phyloP scores from a whole-genome alignment of 768 basidiomycete genomes.

The Kwoniella europaea region DNA sequence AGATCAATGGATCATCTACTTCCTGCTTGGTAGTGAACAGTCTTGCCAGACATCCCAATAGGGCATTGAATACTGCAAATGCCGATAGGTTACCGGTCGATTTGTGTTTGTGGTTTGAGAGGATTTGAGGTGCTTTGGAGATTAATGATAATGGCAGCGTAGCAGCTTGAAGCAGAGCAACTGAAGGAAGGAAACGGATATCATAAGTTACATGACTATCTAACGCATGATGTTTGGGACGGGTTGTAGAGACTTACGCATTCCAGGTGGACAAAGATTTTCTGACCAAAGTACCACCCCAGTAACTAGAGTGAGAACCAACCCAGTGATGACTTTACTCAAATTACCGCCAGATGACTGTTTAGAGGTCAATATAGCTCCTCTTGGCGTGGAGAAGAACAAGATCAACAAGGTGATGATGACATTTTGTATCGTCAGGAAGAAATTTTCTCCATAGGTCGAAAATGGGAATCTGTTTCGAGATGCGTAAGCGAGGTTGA shows the following conservation, averaged over 20 bases:
- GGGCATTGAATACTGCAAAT: slow-evolving; percentile 85
- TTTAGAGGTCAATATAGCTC: slow-evolving; percentile 8
- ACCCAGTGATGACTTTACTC: slow-evolving; percentile 39
- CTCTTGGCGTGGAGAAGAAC: slow-evolving; percentile 60
- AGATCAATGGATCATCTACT: slow-evolving; percentile 78
- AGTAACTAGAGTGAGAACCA: slow-evolving; percentile 31
- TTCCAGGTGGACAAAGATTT: slow-evolving; percentile 39
- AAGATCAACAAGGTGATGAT: slow-evolving; percentile 87
- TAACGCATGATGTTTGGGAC: background rate
- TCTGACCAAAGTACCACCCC: slow-evolving; percentile 47
- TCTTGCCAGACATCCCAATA: slow-evolving; percentile 85
- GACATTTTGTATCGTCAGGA: slow-evolving; percentile 86
- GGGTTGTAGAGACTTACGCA: slow-evolving; percentile 40
- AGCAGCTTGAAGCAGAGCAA: slow-evolving; percentile 76
- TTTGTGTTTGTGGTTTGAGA: slow-evolving; percentile 72
- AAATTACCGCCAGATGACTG: slow-evolving; percentile 28
- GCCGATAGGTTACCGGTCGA: slow-evolving; percentile 94
- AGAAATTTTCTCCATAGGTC: slow-evolving; percentile 96
- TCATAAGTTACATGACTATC: background rate
- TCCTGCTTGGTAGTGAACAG: slow-evolving; percentile 92
- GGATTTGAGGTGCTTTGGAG: slow-evolving; percentile 93
- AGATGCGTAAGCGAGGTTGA: slow-evolving; percentile 84
- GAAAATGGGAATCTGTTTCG: slow-evolving; percentile 89
- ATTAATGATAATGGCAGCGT: slow-evolving; percentile 90
- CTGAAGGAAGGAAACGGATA: slow-evolving; percentile 15